A percentile compares a stretch with the other conserved stretches of the same genome.
Conservation (phyloP, 257 asterid species). For the Hygrophila difformis region DNA sequence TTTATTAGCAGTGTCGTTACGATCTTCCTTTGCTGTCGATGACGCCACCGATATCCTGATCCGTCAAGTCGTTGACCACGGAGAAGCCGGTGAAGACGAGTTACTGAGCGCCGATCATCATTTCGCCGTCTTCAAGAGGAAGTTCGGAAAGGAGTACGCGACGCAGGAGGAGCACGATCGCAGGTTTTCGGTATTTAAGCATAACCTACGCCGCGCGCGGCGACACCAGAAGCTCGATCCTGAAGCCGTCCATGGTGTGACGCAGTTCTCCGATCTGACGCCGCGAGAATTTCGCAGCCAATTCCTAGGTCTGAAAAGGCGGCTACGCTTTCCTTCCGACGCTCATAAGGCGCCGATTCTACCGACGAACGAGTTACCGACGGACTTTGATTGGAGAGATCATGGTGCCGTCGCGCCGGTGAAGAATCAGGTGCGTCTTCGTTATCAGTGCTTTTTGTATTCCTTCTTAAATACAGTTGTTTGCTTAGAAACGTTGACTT, state of each 20-base stretch:
- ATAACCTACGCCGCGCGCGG: slow-evolving; percentile 70
- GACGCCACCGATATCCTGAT: slow-evolving; percentile 33
- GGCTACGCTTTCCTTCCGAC: slow-evolving; percentile 51
- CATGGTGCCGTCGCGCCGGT: slow-evolving; percentile 57
- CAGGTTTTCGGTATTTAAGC: slow-evolving; percentile 59
- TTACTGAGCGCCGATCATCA: too few species aligned
- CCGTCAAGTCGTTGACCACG: slow-evolving; percentile 66
- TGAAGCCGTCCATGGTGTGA: slow-evolving; percentile 80
- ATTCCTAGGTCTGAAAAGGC: slow-evolving; percentile 58
- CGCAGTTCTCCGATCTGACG: too few species aligned
- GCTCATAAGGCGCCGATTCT: slow-evolving; percentile 60
- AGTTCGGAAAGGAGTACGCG: slow-evolving; percentile 24
- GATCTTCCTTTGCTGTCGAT: slow-evolving; percentile 15
- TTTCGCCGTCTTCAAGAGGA: too few species aligned
- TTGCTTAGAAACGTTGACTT: too few species aligned
- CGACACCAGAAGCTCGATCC: slow-evolving; percentile 81
- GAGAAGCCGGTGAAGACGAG: slow-evolving; percentile 14
- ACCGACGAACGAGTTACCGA: slow-evolving; percentile 46
- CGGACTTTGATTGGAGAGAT: slow-evolving; percentile 60
- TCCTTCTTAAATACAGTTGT: too few species aligned
- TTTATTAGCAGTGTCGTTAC: slow-evolving; percentile 29
- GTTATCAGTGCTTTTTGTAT: too few species aligned
- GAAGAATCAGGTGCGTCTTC: slow-evolving; percentile 49
- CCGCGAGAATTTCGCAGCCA: slow-evolving; percentile 51
- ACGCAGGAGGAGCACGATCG: slow-evolving; percentile 44